These are phyloP conservation scores for Globisporangium nunn DNA, from an alignment of 352 stramenopile genomes.

Conservation along the genomic window DNA sequence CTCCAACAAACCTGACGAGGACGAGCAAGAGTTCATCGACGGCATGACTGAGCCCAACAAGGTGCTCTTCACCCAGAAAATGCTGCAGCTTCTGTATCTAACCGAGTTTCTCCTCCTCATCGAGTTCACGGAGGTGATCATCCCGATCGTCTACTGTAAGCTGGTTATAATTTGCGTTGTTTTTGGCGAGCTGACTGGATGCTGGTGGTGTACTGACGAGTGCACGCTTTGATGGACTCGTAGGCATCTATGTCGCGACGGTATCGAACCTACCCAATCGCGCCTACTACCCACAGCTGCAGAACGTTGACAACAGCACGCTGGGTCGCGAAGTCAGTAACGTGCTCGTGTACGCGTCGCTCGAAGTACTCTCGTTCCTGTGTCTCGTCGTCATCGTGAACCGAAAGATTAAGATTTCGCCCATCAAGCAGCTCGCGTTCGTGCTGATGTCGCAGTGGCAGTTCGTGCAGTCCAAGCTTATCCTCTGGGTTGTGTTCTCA, in stretches of 20 bases:
- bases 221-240: neutral
- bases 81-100: constrained; percentile 9
- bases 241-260: neutral
- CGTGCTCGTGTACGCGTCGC: constrained; percentile 21
- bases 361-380: constrained; percentile 37
- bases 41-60: neutral
- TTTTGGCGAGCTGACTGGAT: neutral
- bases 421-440: constrained; percentile 22
- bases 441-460: constrained; percentile 23
- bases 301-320: neutral
- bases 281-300: constrained; percentile 4
- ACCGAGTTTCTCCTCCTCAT: constrained; percentile 16
- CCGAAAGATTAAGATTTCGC: constrained; percentile 16
- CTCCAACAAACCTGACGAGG: neutral
- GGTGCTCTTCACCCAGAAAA: neutral
- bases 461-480: constrained; percentile 24
- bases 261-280: constrained; percentile 3
- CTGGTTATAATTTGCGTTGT: neutral
- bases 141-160: constrained; percentile 17
- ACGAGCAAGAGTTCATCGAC: neutral
- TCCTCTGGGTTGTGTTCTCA: constrained; percentile 26
- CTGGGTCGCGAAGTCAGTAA: constrained; percentile 1
- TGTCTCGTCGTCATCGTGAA: constrained; percentile 18
- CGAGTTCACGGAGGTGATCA: constrained; percentile 16
- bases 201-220: neutral